Conservation (phyloP, 2,329 filamentous ascomycete genomes). For the Rhynchosporium agropyri region DNA sequence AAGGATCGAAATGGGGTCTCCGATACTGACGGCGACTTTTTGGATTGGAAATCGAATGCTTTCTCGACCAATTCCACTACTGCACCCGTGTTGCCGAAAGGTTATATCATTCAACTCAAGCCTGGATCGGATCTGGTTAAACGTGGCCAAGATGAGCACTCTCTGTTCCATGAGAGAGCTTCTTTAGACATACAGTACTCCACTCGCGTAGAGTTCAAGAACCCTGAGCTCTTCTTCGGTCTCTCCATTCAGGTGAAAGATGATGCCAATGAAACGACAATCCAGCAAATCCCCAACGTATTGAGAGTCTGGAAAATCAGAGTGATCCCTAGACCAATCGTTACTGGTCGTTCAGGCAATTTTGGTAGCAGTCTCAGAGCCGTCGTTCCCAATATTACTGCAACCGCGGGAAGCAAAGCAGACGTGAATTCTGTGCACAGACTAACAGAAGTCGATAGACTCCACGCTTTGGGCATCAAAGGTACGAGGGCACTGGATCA, state of each 20-base stretch:
- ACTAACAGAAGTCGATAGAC: constrained; percentile 41
- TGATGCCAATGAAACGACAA: constrained; percentile 12
- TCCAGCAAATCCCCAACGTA: constrained; percentile 19
- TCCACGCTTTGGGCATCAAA: constrained; percentile 48
- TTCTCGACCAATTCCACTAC: not conserved
- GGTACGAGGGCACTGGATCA: not conserved
- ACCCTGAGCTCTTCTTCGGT: constrained; percentile 27
- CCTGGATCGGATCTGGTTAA: constrained; percentile 2
- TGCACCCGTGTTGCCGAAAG: constrained; percentile 3
- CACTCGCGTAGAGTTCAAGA: constrained; percentile 27
- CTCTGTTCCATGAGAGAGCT: constrained; percentile 25
- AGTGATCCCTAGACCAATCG: not conserved
- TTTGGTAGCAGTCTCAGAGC: not conserved
- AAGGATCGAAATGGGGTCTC: constrained; percentile 1
- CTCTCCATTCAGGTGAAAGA: constrained; percentile 28
- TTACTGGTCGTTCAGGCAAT: not conserved
- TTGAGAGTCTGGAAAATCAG: constrained; percentile 16
- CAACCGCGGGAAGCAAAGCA: constrained; percentile 4
- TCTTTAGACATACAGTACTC: constrained; percentile 18
- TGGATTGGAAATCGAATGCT: constrained; percentile 1
- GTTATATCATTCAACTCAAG: constrained; percentile 14
- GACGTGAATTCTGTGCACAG: constrained; percentile 5
- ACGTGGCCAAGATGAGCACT: constrained; percentile 2
- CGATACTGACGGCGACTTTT: not conserved
- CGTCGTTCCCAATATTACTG: not conserved